Percentiles rank a stretch among this genome's conserved stretches.
These are phyloP conservation scores for Cochlearia excelsa DNA, from an alignment of 345 rosid species.

Conservation along the genomic window DNA sequence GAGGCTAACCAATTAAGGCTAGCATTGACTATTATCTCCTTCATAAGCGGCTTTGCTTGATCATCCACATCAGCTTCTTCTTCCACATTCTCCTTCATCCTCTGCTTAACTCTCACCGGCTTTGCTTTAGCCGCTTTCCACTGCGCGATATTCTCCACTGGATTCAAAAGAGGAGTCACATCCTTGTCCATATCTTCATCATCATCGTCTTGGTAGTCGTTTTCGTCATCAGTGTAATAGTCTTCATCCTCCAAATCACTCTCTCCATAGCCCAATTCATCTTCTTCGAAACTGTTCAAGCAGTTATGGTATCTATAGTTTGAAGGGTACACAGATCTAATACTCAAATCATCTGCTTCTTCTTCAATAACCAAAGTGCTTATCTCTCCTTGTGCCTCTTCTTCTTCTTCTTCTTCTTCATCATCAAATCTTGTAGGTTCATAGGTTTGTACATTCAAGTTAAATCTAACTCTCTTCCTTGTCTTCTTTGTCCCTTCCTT, in stretches of 20 bases:
- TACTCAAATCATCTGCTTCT: constrained; percentile 28
- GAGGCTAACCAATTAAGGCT: constrained; percentile 45
- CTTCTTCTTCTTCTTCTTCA: constrained; percentile 43
- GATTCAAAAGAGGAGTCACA: constrained; percentile 60
- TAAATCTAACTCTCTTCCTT: constrained; percentile 77
- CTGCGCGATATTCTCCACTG: constrained; percentile 69
- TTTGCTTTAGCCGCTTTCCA: constrained; percentile 85
- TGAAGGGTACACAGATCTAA: constrained; percentile 38
- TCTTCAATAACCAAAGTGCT: constrained; percentile 10
- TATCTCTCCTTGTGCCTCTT: constrained; percentile 33
- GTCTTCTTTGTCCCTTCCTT: constrained; percentile 42
- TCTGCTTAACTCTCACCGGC: constrained; percentile 38
- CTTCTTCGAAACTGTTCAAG: constrained; percentile 58
- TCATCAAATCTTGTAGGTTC: constrained; percentile 47
- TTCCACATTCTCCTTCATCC: constrained; percentile 55
- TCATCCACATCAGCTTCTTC: constrained; percentile 13
- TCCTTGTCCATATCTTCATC: constrained; percentile 30
- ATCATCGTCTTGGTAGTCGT: constrained; percentile 37
- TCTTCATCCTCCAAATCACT: constrained; percentile 56
- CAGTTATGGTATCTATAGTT: constrained; percentile 64
- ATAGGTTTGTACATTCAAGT: constrained; percentile 72
- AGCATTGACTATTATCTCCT: constrained; percentile 55
- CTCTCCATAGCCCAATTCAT: constrained; percentile 46
- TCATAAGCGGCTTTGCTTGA: constrained; percentile 41
- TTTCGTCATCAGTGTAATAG: constrained; percentile 30